Conservation (phyloP, 2,329 filamentous ascomycete genomes). For the Colletotrichum lini region DNA sequence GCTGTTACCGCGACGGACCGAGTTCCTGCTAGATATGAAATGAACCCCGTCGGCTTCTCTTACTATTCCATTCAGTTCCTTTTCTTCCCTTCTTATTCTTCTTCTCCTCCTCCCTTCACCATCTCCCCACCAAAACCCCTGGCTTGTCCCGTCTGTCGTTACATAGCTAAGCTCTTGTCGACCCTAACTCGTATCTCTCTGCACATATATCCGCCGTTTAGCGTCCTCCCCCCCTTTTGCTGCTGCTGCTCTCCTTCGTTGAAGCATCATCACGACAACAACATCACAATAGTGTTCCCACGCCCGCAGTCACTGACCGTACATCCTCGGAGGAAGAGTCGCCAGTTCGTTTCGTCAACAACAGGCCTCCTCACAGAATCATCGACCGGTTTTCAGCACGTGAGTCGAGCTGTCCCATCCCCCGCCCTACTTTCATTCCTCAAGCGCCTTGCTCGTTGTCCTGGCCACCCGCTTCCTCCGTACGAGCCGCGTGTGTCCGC, state of each 20-base stretch:
- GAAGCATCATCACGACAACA: not conserved
- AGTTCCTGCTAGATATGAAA: slow-evolving; percentile 40
- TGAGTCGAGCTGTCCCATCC: slow-evolving; percentile 14
- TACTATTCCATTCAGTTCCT: slow-evolving; percentile 10
- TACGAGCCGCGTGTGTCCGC: slow-evolving; percentile 15
- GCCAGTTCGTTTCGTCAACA: slow-evolving; percentile 10
- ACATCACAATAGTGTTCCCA: not conserved
- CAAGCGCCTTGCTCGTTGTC: slow-evolving; percentile 10
- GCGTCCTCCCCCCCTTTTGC: not conserved
- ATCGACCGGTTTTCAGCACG: slow-evolving; percentile 10
- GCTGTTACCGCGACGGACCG: slow-evolving; percentile 28
- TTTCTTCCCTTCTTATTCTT: slow-evolving; percentile 13
- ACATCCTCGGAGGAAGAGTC: slow-evolving; percentile 12
- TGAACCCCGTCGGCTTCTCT: slow-evolving; percentile 35
- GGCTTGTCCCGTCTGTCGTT: slow-evolving; percentile 32
- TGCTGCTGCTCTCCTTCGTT: not conserved
- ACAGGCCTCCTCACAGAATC: slow-evolving; percentile 13
- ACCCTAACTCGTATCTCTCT: slow-evolving; percentile 6
- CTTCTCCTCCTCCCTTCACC: slow-evolving; percentile 7
- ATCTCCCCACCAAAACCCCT: slow-evolving; percentile 8
- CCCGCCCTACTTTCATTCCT: slow-evolving; percentile 19
- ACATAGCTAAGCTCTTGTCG: slow-evolving; percentile 20
- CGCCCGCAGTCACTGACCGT: slow-evolving; percentile 23
- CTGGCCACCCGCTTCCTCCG: not conserved
- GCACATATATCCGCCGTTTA: slow-evolving; percentile 28